phyloP scores from a whole-genome alignment of 805 yeast species.

The Starmerella davenportii region DNA sequence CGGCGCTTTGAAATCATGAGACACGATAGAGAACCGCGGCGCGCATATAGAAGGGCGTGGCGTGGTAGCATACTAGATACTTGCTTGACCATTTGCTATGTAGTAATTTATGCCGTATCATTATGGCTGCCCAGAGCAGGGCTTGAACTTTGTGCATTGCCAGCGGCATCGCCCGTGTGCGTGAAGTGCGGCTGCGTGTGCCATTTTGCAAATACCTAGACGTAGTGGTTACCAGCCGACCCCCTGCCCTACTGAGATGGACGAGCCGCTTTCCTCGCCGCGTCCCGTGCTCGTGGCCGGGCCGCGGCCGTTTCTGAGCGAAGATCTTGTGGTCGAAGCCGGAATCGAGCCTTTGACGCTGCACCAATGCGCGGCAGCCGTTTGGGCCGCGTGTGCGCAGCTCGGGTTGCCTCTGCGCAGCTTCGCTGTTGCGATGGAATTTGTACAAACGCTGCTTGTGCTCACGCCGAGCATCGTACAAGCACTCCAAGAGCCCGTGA shows the following conservation, averaged over 20 bases:
- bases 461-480: conserved; percentile 27
- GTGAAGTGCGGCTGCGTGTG: too few relatives aligned
- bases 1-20: not conserved
- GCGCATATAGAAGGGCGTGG: not conserved
- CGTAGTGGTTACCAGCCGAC: too few relatives aligned
- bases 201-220: too few relatives aligned
- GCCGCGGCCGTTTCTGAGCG: conserved; percentile 8
- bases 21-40: not conserved
- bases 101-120: too few relatives aligned
- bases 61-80: not conserved
- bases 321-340: conserved; percentile 1
- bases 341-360: conserved; percentile 4
- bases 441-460: conserved; percentile 52
- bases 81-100: too few relatives aligned
- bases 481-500: not conserved
- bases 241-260: not conserved
- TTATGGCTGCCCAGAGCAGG: too few relatives aligned
- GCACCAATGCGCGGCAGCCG: not conserved
- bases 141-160: too few relatives aligned
- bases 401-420: conserved; percentile 39
- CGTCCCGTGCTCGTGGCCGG: conserved; percentile 1
- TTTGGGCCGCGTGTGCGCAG: conserved; percentile 12
- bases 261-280: not conserved
- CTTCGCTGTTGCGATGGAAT: conserved; percentile 50
- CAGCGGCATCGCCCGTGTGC: too few relatives aligned